Percentiles rank a stretch among this genome's conserved stretches.
Conservation (phyloP, 805 yeast genomes). For the Yarrowia sp. region DNA sequence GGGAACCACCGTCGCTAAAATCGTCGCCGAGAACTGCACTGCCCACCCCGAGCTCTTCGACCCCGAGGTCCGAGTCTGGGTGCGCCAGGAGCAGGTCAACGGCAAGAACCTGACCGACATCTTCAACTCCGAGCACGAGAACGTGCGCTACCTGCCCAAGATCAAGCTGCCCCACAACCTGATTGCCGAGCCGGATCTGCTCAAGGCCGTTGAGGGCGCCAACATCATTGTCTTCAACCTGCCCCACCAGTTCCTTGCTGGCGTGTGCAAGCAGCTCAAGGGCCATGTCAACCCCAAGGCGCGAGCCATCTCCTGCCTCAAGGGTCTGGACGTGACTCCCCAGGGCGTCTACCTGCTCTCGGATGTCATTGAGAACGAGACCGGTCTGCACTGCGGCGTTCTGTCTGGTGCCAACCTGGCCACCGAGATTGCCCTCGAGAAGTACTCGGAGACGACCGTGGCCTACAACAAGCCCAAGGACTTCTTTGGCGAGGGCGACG, state of each 20-base stretch:
- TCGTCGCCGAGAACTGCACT: constrained; percentile 82
- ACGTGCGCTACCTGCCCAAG: constrained; percentile 90
- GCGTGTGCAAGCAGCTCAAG: constrained; percentile 69
- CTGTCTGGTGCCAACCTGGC: constrained; percentile 97
- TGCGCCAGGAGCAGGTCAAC: constrained; percentile 73
- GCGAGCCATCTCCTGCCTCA: constrained; percentile 91
- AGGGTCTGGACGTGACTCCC: constrained; percentile 87
- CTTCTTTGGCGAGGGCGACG: constrained; percentile 61
- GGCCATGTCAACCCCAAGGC: constrained; percentile 69
- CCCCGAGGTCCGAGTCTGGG: constrained; percentile 91
- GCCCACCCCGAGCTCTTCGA: constrained; percentile 71
- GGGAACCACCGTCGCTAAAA: constrained; percentile 97
- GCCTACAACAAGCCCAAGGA: constrained; percentile 79
- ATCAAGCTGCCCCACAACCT: constrained; percentile 83
- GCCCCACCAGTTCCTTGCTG: constrained; percentile 92
- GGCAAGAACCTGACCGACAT: constrained; percentile 84
- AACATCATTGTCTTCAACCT: constrained; percentile 90
- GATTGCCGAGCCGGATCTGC: constrained; percentile 80
- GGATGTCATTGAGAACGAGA: constrained; percentile 69
- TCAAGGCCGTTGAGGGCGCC: constrained; percentile 71
- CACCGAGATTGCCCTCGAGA: constrained; percentile 90
- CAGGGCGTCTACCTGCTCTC: constrained; percentile 83
- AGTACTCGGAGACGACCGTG: constrained; percentile 97
- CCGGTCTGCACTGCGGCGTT: constrained; percentile 92
- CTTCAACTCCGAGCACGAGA: constrained; percentile 86